Evolutionary conservation across 768 basidiomycete genomes (phyloP).

Genomic region (Clitopilus passeckerianus): DNA sequence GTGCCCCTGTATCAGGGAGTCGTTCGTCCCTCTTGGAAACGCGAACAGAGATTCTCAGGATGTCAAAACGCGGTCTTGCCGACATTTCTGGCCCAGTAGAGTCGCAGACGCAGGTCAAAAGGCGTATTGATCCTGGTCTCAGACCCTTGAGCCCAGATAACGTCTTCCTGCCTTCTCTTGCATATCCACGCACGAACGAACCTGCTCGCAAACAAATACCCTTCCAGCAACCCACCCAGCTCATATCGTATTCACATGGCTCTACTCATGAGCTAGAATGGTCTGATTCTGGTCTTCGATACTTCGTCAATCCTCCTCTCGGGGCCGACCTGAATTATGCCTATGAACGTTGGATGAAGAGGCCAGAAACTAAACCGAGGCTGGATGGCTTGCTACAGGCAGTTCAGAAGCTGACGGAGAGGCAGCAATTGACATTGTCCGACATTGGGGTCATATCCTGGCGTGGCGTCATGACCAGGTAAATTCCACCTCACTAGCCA

Average conservation of each 20-base stretch:
- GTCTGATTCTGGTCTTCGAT: constrained; percentile 64
- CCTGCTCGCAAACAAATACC: constrained; percentile 22
- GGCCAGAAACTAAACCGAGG: constrained; percentile 61
- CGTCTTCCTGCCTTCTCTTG: background rate
- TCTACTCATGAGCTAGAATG: constrained; percentile 54
- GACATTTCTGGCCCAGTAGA: background rate
- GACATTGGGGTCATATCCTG: constrained; percentile 62
- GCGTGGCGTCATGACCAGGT: constrained; percentile 87
- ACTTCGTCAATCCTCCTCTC: constrained; percentile 63
- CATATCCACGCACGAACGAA: background rate
- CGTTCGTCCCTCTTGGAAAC: no score
- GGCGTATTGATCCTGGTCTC: background rate
- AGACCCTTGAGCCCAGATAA: background rate
- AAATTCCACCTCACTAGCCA: constrained; percentile 11
- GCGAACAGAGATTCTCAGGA: background rate
- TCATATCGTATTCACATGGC: constrained; percentile 72
- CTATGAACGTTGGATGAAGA: constrained; percentile 68
- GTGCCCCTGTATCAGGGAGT: background rate
- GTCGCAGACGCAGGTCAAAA: background rate
- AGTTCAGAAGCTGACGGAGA: constrained; percentile 37
- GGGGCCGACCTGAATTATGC: constrained; percentile 64
- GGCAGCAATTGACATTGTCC: constrained; percentile 21
- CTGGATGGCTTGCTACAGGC: constrained; percentile 66
- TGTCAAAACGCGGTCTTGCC: background rate
- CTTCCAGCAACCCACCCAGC: constrained; percentile 67